phyloP scores from a whole-genome alignment of 164 flowering plant genomes.

The Malania oleifera region DNA sequence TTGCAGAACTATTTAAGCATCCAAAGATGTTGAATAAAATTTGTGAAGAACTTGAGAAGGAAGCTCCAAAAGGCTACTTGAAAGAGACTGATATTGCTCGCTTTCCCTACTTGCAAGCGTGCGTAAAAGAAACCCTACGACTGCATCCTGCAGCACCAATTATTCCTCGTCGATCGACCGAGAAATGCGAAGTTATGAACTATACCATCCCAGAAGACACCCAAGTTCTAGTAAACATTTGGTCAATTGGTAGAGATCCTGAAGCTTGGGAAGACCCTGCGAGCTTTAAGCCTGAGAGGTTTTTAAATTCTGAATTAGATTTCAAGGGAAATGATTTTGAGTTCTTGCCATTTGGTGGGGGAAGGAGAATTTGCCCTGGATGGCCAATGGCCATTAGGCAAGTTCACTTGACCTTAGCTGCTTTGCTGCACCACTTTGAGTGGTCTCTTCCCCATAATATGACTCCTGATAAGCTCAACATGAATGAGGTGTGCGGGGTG shows the following conservation, averaged over 20 bases:
- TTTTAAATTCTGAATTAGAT: constrained; percentile 16
- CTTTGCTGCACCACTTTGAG: background rate
- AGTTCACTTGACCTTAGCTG: background rate
- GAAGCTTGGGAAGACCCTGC: constrained; percentile 20
- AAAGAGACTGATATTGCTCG: constrained; percentile 14
- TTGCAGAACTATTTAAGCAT: constrained; percentile 15
- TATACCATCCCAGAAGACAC: constrained; percentile 24
- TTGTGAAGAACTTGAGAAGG: background rate
- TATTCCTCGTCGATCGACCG: constrained; percentile 18
- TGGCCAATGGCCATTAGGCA: background rate
- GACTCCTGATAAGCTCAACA: background rate
- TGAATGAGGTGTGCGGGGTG: constrained; percentile 18
- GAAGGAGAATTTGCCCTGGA: constrained; percentile 6
- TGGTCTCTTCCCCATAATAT: background rate
- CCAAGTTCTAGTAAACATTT: constrained; percentile 20
- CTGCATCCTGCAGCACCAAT: constrained; percentile 27
- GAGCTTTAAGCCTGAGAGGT: constrained; percentile 24
- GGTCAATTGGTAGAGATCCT: constrained; percentile 27
- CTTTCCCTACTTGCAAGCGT: constrained; percentile 22
- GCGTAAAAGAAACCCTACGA: constrained; percentile 21
- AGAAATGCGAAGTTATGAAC: constrained; percentile 18
- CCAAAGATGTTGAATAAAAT: constrained; percentile 5
- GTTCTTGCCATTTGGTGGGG: constrained; percentile 20
- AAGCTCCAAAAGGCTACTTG: constrained; percentile 5
- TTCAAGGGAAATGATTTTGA: constrained; percentile 27